Evolutionary conservation across 2,329 filamentous ascomycete species (phyloP).

Genomic region (Plectosphaerella cucumerina): DNA sequence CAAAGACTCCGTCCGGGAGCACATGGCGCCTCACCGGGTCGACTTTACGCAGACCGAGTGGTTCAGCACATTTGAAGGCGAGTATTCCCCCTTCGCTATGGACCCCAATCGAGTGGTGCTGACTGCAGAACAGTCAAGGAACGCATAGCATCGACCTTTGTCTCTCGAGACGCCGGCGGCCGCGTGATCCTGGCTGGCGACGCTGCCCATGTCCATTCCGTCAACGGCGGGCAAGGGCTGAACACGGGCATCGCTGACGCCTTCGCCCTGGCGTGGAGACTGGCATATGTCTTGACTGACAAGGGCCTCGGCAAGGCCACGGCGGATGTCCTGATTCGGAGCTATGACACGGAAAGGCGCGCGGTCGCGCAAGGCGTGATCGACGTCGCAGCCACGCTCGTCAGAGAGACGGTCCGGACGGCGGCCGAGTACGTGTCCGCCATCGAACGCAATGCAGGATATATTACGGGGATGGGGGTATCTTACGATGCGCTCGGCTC

Average conservation of each 20-base stretch:
- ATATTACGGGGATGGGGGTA: slow-evolving; percentile 45
- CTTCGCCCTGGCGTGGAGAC: slow-evolving; percentile 29
- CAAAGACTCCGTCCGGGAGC: slow-evolving; percentile 35
- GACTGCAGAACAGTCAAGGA: slow-evolving; percentile 30
- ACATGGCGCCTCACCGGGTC: slow-evolving; percentile 37
- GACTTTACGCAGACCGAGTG: slow-evolving; percentile 41
- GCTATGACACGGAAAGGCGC: slow-evolving; percentile 40
- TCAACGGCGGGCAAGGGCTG: slow-evolving; percentile 30
- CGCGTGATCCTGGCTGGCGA: slow-evolving; percentile 41
- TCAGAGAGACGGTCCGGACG: slow-evolving; percentile 37
- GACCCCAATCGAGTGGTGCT: neutral
- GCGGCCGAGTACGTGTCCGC: slow-evolving; percentile 42
- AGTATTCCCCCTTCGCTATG: slow-evolving; percentile 4
- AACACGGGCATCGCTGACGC: slow-evolving; percentile 30
- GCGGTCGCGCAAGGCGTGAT: slow-evolving; percentile 39
- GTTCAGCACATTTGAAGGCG: slow-evolving; percentile 46
- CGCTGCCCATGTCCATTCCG: slow-evolving; percentile 29
- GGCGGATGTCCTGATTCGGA: slow-evolving; percentile 26
- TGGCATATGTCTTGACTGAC: slow-evolving; percentile 23
- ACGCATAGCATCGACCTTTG: slow-evolving; percentile 31
- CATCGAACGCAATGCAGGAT: slow-evolving; percentile 42
- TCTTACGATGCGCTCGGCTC: slow-evolving; percentile 30
- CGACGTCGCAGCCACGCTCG: slow-evolving; percentile 39
- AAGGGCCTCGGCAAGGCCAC: slow-evolving; percentile 15
- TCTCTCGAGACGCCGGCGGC: slow-evolving; percentile 33